phyloP scores from a whole-genome alignment of 192 early-diverging fungal species.

The Coemansia brasiliensis region DNA sequence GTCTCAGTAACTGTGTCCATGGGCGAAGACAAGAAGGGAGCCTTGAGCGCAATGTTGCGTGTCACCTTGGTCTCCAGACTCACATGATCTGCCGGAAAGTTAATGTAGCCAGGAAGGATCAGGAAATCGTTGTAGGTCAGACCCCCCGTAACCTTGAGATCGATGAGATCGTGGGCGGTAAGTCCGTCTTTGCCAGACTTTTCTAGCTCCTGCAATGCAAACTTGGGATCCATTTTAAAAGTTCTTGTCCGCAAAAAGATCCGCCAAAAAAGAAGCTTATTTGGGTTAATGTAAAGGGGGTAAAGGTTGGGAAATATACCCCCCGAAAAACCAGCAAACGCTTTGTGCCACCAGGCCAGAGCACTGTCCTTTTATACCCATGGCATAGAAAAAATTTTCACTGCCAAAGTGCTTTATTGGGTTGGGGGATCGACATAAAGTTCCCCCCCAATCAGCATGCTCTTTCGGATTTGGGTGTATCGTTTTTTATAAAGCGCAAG shows the following conservation, averaged over 20 bases:
- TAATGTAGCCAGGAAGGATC: conserved; percentile 93
- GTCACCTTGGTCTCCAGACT: conserved; percentile 84
- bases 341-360: background rate
- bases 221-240: conserved; percentile 33
- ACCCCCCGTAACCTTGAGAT: conserved; percentile 76
- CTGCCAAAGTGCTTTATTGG: conserved; percentile 3
- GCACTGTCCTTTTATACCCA: conserved; percentile 25
- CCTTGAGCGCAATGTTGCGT: conserved; percentile 86
- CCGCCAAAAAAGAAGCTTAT: background rate
- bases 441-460: background rate
- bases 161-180: conserved; percentile 79
- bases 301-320: background rate
- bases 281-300: background rate
- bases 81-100: conserved; percentile 83
- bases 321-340: background rate
- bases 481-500: background rate
- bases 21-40: conserved; percentile 91
- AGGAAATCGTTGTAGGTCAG: conserved; percentile 99
- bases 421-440: conserved; percentile 6
- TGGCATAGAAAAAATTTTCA: background rate
- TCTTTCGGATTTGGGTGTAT: background rate
- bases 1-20: conserved; percentile 99
- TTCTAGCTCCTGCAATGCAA: conserved; percentile 47
- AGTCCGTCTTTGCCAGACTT: conserved; percentile 74
- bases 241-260: background rate